A percentile compares a stretch with the other conserved stretches of the same genome.
phyloP scores from a whole-genome alignment of 768 basidiomycete genomes.

The Podaxis sp. region DNA sequence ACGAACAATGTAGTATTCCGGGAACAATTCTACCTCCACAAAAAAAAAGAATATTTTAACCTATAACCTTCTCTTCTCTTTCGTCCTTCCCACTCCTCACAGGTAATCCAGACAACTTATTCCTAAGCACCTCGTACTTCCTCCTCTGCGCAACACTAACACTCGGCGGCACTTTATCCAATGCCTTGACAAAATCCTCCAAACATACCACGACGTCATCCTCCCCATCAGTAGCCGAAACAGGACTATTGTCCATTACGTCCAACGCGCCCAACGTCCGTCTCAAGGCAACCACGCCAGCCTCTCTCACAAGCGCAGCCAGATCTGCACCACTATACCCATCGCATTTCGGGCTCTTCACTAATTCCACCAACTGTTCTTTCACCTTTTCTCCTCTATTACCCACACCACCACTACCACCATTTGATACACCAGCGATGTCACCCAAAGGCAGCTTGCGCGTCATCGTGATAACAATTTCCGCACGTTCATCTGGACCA shows the following conservation, averaged over 20 bases:
- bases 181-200: slow-evolving; percentile 71
- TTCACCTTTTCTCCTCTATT: slow-evolving; percentile 19
- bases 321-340: slow-evolving; percentile 94
- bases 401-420: background rate
- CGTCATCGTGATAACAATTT: slow-evolving; percentile 79
- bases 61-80: slow-evolving; percentile 25
- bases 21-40: too few species aligned
- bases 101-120: slow-evolving; percentile 82
- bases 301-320: slow-evolving; percentile 84
- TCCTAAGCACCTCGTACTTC: slow-evolving; percentile 78
- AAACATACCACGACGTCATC: slow-evolving; percentile 47
- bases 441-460: slow-evolving; percentile 66
- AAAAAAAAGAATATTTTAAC: background rate
- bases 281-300: slow-evolving; percentile 81
- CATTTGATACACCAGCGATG: slow-evolving; percentile 1
- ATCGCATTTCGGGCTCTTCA: slow-evolving; percentile 59
- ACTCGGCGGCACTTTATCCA: slow-evolving; percentile 84
- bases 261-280: slow-evolving; percentile 69
- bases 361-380: slow-evolving; percentile 41
- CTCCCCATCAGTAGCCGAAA: slow-evolving; percentile 8
- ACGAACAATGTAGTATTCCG: background rate
- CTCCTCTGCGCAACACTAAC: slow-evolving; percentile 78
- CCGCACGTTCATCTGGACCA: slow-evolving; percentile 65
- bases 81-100: slow-evolving; percentile 48
- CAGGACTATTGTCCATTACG: slow-evolving; percentile 44